Evolutionary conservation across 169 alveolate genomes (phyloP), one percentile per base, ranked within the genome.

Genomic region (Cryptosporidium parvum): DNA sequence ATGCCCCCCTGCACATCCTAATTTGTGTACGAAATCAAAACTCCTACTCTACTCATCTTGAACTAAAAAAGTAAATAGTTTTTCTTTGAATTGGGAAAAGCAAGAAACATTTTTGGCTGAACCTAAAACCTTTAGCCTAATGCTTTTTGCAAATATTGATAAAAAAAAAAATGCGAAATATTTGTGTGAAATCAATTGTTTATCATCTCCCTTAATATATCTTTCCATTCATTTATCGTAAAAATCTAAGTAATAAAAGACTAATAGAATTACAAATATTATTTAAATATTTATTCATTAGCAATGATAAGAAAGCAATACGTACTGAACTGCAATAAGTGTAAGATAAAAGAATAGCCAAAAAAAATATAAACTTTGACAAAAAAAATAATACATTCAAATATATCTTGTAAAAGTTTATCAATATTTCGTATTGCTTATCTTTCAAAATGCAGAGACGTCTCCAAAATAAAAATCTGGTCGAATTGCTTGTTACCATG

Each of bases 201-300:
- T 56, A 56, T 23, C 35, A 56, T 26, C 67, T 56, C 67, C 5
- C 67, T 56, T 8, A n/a, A 56, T 56, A 56, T 56, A 56, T 56
- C 67, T 56, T n/a, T 56, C 37, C 33, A 56, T 56, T 56, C 67
- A 16, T 23, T 56, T 56, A 35, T 56, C 9, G 29, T 21, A 26
- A 56, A 56, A 56, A 56, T 56, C 67, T 56, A 56, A 56, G 67
- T 56, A 56, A 56, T 56, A 26, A 56, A 26, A 56, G 67, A 56
- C 67, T 56, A 56, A 56, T 0, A 48, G 56, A 56, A 56, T 26
- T 26, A 26, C 23, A 56, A 21, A 56, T 56, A 26, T 56, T 56
- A 56, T 56, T n/a, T 56, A 56, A 56, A 56, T 56, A 56, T 56
- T 26, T 56, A 56, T 56, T 26, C 21, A 56, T 23, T 21, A 10